Base-by-base conservation (phyloP, 768 basidiomycete genomes). In the Tylopilus sp. region DNA sequence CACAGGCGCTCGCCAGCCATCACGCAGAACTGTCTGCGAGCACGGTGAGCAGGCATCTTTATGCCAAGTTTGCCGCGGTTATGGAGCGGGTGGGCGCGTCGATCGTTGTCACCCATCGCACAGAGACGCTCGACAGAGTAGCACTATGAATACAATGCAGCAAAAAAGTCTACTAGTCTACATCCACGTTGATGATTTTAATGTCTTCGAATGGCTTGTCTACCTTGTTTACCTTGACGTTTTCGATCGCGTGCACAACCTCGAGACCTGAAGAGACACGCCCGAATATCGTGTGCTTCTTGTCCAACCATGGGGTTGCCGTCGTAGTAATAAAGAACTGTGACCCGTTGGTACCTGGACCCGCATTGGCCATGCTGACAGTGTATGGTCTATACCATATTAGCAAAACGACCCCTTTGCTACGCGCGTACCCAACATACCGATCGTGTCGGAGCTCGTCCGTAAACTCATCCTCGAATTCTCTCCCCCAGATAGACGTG, bases 281-380 rank as follows among this genome's bases (percentile, higher is more conserved):
- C 1, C 95, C 95, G 60, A 98, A 98, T 58, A 98, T 89, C 1
- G 91, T 95, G 65, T 90, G 86, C 60, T 91, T 92, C 69, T 82
- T 86, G 70, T 97, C 92, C 55, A 95, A 73, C 92, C 92, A 95
- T 7, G 93, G 91, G 8, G 90, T 91, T 7, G 94, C 87, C 3
- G 86, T 94, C 5, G 94, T 97, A 8, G 95, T 98, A 66, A 98
- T 92, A 74, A 98, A 99, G 76, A 98, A 99, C 65, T 99, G 95
- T 2, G 91, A 94, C 0, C 94, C 95, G 65, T 98, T 98, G 31
- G 95, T 97, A 40, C 71, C 73, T 7, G 91, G 85, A 4, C 94
- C 95, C 6, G 89, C 90, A 62, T 95, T 94, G 8, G 92, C 92
- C 94, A 97, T 95, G 63, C 91, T 93, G 50, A 98, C 78, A 4